Percentiles rank a stretch among this genome's conserved stretches.
These are phyloP conservation scores for Ajuga chamaepitys DNA, from an alignment of 257 asterid species.

Conservation along the genomic window DNA sequence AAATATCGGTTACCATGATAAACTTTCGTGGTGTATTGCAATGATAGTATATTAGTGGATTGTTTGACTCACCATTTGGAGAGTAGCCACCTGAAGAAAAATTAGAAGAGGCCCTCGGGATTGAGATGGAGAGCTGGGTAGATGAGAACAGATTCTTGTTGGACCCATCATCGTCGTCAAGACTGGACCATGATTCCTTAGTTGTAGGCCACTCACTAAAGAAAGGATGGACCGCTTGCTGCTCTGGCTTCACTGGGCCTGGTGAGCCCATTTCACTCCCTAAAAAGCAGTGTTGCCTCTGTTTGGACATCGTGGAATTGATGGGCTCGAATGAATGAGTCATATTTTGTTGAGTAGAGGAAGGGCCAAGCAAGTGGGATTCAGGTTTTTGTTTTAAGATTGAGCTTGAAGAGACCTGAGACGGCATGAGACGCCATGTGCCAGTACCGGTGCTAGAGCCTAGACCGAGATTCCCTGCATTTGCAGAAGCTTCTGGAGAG, in stretches of 20 bases:
- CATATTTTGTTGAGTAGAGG: conserved; percentile 38
- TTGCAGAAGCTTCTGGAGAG: conserved; percentile 54
- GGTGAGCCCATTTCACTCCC: conserved; percentile 48
- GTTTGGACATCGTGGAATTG: conserved; percentile 39
- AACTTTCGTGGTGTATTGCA: background rate
- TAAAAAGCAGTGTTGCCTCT: conserved; percentile 60
- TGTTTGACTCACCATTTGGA: conserved; percentile 50
- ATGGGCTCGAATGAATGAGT: conserved; percentile 41
- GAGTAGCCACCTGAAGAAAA: conserved; percentile 53
- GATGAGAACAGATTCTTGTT: conserved; percentile 56
- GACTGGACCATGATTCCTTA: conserved; percentile 76
- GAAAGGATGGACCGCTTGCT: conserved; percentile 69
- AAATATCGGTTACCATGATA: background rate
- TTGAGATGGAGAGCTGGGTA: conserved; percentile 81
- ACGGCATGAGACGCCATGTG: conserved; percentile 61
- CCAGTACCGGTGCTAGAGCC: conserved; percentile 41
- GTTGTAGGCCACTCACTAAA: conserved; percentile 83
- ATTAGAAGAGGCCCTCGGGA: conserved; percentile 54
- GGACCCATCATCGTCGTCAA: conserved; percentile 52
- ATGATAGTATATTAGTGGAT: background rate
- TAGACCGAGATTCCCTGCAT: conserved; percentile 44
- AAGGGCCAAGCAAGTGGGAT: conserved; percentile 33
- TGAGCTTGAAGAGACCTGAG: conserved; percentile 56
- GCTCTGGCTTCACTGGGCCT: conserved; percentile 55
- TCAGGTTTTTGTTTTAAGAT: conserved; percentile 43